Evolutionary conservation across 1,284 basidiomycete genomes (phyloP).

Genomic region (Coniferiporia sulphurascens): DNA sequence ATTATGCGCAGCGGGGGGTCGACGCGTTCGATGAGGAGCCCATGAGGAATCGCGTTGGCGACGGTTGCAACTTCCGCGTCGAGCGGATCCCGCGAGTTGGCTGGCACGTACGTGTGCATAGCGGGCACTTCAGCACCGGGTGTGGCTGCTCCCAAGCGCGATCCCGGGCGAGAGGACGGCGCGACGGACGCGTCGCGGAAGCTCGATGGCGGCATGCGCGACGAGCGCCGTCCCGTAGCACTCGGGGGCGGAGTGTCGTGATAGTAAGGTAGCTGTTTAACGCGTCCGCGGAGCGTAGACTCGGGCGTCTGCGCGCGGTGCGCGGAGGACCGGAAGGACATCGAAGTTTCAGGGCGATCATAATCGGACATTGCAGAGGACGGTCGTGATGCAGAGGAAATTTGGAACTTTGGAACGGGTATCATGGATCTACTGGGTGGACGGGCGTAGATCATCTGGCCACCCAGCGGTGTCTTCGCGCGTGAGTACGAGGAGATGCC

Average conservation of each 20-base stretch:
- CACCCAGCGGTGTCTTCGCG: slow-evolving; percentile 36
- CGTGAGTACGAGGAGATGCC: slow-evolving; percentile 28
- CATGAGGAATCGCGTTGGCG: slow-evolving; percentile 72
- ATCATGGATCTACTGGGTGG: slow-evolving; percentile 80
- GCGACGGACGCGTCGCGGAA: slow-evolving; percentile 41
- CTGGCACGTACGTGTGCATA: slow-evolving; percentile 61
- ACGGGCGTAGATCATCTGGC: slow-evolving; percentile 50
- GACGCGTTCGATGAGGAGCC: slow-evolving; percentile 70
- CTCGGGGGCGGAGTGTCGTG: slow-evolving; percentile 32
- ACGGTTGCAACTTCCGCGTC: slow-evolving; percentile 74
- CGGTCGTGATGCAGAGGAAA: slow-evolving; percentile 66
- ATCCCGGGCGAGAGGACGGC: slow-evolving; percentile 56
- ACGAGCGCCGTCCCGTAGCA: slow-evolving; percentile 27
- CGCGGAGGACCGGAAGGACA: slow-evolving; percentile 43
- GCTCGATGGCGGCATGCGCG: slow-evolving; percentile 60
- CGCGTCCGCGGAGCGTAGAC: slow-evolving; percentile 48
- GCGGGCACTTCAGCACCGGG: slow-evolving; percentile 49
- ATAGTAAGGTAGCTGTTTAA: slow-evolving; percentile 51
- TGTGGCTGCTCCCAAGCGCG: slow-evolving; percentile 57
- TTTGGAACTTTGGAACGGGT: slow-evolving; percentile 66
- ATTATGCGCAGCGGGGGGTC: slow-evolving; percentile 60
- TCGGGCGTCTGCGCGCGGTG: slow-evolving; percentile 67
- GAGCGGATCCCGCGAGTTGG: slow-evolving; percentile 71
- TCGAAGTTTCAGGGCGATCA: slow-evolving; percentile 47
- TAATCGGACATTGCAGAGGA: slow-evolving; percentile 67